Evolutionary conservation across 345 rosid genomes (phyloP), one percentile per base, ranked within the genome.

Genomic region (Erucastrum elatum): DNA sequence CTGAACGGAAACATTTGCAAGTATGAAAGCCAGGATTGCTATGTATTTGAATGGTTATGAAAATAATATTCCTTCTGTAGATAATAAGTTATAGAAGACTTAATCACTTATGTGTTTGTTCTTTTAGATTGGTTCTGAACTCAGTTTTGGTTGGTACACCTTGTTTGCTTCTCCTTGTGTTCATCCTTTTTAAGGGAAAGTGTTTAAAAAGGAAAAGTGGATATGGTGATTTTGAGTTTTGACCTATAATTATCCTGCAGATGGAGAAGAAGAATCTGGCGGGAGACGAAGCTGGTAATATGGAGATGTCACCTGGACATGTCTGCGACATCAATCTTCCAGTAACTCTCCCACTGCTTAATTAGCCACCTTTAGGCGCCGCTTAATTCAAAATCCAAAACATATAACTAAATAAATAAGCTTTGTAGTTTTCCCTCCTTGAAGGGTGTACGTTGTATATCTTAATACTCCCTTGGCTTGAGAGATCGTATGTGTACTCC

Each of bases 341-440:
- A 37, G 21, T 74, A 5, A 80, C 82, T 53, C 82, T 80, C 49
- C 82, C 66, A 10, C 60, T 74, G 59, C 75, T 74, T 55, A 74
- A 35, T 68, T 74, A 68, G 58, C 66, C 34, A 64, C 49, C 76
- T 15, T 33, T 8, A 31, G 4, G 6, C 51, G 77, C 77, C 4
- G 73, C 67, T 44, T 44, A 4, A 35, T 21, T 46, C 0, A 64
- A 39, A 39, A 65, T 58, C 66, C 4, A 31, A 64, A 55, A 64
- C 53, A 39, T 66, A 71, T 35, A 13, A 37, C 10, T 12, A 30
- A 10, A 31, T 27, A 15, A 41, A 46, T 46, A 46, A 46, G 16
- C 15, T 46, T 11, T 46, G 15, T 46, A 0, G 53, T 4, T 11
- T 12, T 13, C 16, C 53, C 4, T 9, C 53, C 15, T 12, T 0